Conservation (phyloP, 129 eudicot genomes). For the Helianthus tuberosus region DNA sequence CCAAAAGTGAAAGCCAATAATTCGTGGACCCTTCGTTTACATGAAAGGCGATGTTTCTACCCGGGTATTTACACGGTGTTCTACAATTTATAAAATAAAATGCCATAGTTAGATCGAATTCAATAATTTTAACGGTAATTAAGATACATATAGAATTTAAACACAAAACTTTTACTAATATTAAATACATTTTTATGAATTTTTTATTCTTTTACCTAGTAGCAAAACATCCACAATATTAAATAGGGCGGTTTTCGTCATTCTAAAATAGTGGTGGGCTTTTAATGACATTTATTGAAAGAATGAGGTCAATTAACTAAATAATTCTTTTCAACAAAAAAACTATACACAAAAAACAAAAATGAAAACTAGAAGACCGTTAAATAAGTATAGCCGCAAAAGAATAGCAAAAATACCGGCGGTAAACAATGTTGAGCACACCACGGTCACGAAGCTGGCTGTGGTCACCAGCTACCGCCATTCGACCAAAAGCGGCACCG, state of each 20-base stretch:
- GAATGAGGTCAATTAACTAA: background rate
- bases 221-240: background rate
- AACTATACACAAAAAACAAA: constrained; percentile 21
- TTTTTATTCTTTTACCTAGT: background rate
- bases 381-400: constrained; percentile 17
- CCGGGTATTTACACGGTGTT: constrained; percentile 87
- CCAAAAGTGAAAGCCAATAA: constrained; percentile 87
- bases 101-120: background rate
- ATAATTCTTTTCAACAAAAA: background rate
- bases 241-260: constrained; percentile 1
- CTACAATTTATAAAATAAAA: constrained; percentile 36
- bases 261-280: constrained; percentile 3
- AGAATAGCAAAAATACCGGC: constrained; percentile 46
- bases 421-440: constrained; percentile 54
- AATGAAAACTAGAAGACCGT: constrained; percentile 21
- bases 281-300: background rate
- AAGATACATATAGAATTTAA: too few relatives aligned
- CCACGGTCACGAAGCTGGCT: constrained; percentile 83
- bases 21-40: constrained; percentile 94
- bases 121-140: background rate
- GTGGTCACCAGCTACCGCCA: constrained; percentile 78
- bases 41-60: constrained; percentile 77
- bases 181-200: background rate
- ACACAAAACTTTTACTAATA: background rate
- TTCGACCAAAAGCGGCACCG: constrained; percentile 93